These are phyloP conservation scores for Colletotrichum phormii DNA, from an alignment of 2,329 filamentous ascomycete genomes.

Conservation along the genomic window DNA sequence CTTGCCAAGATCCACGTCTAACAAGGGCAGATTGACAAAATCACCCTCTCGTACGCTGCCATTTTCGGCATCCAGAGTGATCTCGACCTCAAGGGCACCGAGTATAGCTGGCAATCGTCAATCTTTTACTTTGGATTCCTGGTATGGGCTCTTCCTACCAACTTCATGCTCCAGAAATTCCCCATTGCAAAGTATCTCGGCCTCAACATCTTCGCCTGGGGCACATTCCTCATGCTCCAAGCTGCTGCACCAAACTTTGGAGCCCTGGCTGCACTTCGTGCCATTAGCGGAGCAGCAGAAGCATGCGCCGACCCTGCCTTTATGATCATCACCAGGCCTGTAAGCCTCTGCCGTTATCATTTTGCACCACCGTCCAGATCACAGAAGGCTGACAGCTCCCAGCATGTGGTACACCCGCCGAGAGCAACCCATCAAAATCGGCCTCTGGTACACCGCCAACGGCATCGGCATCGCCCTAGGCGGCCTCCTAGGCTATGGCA, in stretches of 20 bases:
- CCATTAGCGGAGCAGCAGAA: too few relatives aligned
- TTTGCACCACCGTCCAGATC: too few relatives aligned
- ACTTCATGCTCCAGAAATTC: neutral
- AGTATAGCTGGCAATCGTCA: neutral
- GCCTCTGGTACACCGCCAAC: too few relatives aligned
- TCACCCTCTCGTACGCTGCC: neutral
- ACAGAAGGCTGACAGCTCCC: too few relatives aligned
- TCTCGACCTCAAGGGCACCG: neutral
- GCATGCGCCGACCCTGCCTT: too few relatives aligned
- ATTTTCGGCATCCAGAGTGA: neutral
- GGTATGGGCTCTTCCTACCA: neutral
- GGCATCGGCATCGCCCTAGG: neutral
- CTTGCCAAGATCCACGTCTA: neutral
- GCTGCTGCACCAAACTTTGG: neutral
- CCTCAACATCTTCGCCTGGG: neutral
- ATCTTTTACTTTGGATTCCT: neutral
- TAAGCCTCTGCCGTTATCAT: fast-evolving
- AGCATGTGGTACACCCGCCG: too few relatives aligned
- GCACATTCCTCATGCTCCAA: neutral
- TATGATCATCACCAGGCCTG: too few relatives aligned
- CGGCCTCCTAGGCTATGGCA: neutral
- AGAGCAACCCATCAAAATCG: too few relatives aligned
- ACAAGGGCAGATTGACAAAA: neutral
- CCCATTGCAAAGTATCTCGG: neutral
- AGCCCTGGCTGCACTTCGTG: too few relatives aligned